phyloP scores from a whole-genome alignment of 164 flowering plant species.

The Vitis vinifera region DNA sequence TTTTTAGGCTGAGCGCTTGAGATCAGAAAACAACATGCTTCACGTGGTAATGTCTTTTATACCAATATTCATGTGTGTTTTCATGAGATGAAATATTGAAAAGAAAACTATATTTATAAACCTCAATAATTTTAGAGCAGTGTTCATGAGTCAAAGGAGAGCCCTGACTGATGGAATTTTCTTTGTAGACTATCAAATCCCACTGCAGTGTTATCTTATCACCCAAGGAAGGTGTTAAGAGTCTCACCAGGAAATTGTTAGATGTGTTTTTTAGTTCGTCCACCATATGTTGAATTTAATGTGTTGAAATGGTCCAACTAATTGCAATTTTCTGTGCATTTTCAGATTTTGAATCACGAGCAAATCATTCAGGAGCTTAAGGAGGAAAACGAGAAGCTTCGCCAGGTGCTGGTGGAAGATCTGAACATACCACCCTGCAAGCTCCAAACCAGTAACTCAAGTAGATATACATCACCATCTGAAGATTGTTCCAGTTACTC shows the following conservation, averaged over 20 bases:
- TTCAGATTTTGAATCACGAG: slow-evolving; percentile 86
- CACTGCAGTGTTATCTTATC: too few relatives aligned
- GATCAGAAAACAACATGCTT: slow-evolving; percentile 65
- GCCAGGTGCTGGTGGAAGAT: slow-evolving; percentile 67
- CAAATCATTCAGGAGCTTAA: slow-evolving; percentile 69
- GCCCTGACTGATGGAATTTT: too few relatives aligned
- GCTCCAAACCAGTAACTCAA: slow-evolving; percentile 37
- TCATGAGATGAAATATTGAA: too few relatives aligned
- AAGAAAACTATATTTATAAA: too few relatives aligned
- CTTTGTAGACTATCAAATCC: too few relatives aligned
- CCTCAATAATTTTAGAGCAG: too few relatives aligned
- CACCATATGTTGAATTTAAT: not conserved
- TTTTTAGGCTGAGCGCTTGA: slow-evolving; percentile 62
- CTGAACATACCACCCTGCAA: slow-evolving; percentile 69
- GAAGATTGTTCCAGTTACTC: slow-evolving; percentile 43
- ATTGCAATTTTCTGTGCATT: slow-evolving; percentile 10
- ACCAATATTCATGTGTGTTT: not conserved
- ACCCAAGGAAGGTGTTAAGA: too few relatives aligned
- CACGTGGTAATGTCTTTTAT: slow-evolving; percentile 61
- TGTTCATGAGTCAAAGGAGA: too few relatives aligned
- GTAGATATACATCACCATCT: slow-evolving; percentile 10
- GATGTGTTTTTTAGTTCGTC: not conserved
- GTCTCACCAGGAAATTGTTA: too few relatives aligned
- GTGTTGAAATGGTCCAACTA: not conserved
- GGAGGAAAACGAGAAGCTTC: slow-evolving; percentile 83